A percentile compares a stretch with the other conserved stretches of the same genome.
Evolutionary conservation across 495 filamentous ascomycete species (phyloP).

Genomic region (Lasiosphaeria hispida): DNA sequence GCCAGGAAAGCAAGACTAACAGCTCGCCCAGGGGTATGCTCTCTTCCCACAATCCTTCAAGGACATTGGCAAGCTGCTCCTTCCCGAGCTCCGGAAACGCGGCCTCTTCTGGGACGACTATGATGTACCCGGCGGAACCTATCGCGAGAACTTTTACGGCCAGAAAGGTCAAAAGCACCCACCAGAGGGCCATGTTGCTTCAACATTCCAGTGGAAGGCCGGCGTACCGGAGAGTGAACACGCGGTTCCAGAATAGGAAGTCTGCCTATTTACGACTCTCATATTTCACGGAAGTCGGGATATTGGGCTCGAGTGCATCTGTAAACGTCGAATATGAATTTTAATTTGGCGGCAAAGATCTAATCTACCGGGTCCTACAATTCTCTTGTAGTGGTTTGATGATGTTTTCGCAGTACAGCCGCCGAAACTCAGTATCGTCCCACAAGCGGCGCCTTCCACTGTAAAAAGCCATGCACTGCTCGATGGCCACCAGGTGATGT

Average conservation of each 20-base stretch:
- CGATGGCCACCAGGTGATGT: too few species aligned
- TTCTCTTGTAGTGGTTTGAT: too few species aligned
- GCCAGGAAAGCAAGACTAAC: slow-evolving; percentile 1
- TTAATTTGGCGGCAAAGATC: too few species aligned
- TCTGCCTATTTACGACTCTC: neutral
- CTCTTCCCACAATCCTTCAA: slow-evolving; percentile 61
- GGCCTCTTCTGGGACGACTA: slow-evolving; percentile 55
- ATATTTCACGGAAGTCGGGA: too few species aligned
- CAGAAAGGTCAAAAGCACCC: slow-evolving; percentile 31
- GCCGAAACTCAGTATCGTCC: too few species aligned
- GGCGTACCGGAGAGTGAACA: slow-evolving; percentile 32
- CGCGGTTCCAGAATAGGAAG: slow-evolving; percentile 26
- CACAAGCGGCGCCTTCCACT: too few species aligned
- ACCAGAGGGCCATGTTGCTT: slow-evolving; percentile 32
- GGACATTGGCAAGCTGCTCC: slow-evolving; percentile 58
- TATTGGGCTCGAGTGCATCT: too few species aligned
- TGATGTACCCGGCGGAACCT: slow-evolving; percentile 47
- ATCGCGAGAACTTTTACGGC: slow-evolving; percentile 50
- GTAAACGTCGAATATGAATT: too few species aligned
- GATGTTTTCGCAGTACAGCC: too few species aligned
- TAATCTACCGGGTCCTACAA: too few species aligned
- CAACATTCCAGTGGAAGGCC: slow-evolving; percentile 36
- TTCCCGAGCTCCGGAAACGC: slow-evolving; percentile 57
- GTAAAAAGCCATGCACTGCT: too few species aligned
- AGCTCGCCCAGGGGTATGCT: slow-evolving; percentile 48